These are phyloP conservation scores for Mollisia scopiformis DNA, from an alignment of 2,329 filamentous ascomycete species.

Conservation along the genomic window DNA sequence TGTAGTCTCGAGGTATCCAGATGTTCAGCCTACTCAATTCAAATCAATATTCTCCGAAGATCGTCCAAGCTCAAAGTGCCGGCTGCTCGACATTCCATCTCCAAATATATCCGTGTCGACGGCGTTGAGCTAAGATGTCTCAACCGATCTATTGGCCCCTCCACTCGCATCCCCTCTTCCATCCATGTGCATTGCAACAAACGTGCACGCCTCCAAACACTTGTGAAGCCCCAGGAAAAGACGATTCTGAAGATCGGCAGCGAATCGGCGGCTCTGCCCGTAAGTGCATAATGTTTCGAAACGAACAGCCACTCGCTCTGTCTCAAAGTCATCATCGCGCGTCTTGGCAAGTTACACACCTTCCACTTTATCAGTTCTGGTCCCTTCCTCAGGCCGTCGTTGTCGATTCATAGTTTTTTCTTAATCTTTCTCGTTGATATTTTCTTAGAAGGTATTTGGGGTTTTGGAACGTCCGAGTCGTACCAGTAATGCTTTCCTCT, in stretches of 20 bases:
- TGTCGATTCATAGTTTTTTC: background rate
- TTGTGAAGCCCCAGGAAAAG: conserved; percentile 16
- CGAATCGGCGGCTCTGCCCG: conserved; percentile 9
- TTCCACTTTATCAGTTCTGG: conserved; percentile 1
- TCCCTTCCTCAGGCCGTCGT: background rate
- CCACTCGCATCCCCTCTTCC: background rate
- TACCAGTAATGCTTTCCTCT: conserved; percentile 26
- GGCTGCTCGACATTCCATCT: background rate
- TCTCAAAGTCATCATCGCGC: conserved; percentile 16
- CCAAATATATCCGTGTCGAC: background rate
- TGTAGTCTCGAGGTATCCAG: too few relatives aligned
- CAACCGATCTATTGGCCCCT: background rate
- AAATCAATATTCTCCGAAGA: background rate
- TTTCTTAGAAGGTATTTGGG: background rate
- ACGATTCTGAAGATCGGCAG: background rate
- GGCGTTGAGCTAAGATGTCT: background rate
- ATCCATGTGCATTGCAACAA: background rate
- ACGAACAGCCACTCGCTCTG: conserved; percentile 4
- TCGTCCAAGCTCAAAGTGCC: background rate
- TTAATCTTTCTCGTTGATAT: background rate
- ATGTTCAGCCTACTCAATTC: too few relatives aligned
- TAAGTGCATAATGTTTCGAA: conserved; percentile 26
- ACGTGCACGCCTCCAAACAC: conserved; percentile 17
- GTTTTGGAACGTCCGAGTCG: background rate
- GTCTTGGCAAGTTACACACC: conserved; percentile 22